Evolutionary conservation across 2,329 filamentous ascomycete genomes (phyloP).

Genomic region (Pseudocercospora fijiensis): DNA sequence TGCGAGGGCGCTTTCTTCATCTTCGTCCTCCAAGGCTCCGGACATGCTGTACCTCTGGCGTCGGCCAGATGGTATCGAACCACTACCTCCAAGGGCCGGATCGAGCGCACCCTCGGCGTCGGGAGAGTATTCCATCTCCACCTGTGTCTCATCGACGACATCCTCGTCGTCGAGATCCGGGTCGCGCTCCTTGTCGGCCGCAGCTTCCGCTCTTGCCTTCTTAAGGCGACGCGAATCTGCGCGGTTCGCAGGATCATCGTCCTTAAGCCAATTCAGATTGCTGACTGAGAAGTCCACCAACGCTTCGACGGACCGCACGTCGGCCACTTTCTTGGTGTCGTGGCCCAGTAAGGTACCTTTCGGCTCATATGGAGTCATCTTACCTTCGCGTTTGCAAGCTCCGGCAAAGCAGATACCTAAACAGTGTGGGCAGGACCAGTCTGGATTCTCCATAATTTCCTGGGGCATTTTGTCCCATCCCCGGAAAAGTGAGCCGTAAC

Average conservation of each 20-base stretch:
- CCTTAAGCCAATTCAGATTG: slow-evolving; percentile 79
- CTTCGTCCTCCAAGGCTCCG: slow-evolving; percentile 24
- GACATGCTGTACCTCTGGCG: slow-evolving; percentile 11
- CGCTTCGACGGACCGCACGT: slow-evolving; percentile 84
- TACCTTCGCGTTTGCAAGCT: slow-evolving; percentile 66
- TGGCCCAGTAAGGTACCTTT: slow-evolving; percentile 86
- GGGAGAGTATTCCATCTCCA: slow-evolving; percentile 47
- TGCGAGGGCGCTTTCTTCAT: slow-evolving; percentile 34
- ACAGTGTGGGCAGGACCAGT: slow-evolving; percentile 90
- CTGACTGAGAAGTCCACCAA: slow-evolving; percentile 88
- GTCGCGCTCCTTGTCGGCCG: slow-evolving; percentile 51
- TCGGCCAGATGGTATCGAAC: slow-evolving; percentile 12
- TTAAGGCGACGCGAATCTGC: slow-evolving; percentile 41
- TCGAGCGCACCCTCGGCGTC: slow-evolving; percentile 37
- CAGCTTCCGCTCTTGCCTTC: slow-evolving; percentile 54
- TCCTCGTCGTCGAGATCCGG: slow-evolving; percentile 45
- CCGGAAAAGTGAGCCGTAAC: slow-evolving; percentile 88
- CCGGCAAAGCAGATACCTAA: slow-evolving; percentile 83
- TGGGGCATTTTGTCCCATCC: slow-evolving; percentile 90
- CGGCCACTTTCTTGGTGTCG: slow-evolving; percentile 85
- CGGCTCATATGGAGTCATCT: slow-evolving; percentile 77
- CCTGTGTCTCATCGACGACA: slow-evolving; percentile 37
- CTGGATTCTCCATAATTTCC: slow-evolving; percentile 71
- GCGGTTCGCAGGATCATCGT: slow-evolving; percentile 44
- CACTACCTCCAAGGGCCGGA: slow-evolving; percentile 34